These are phyloP conservation scores for Eragrostis nindensis DNA, from an alignment of 176 grass and related monocot genomes.

Conservation along the genomic window DNA sequence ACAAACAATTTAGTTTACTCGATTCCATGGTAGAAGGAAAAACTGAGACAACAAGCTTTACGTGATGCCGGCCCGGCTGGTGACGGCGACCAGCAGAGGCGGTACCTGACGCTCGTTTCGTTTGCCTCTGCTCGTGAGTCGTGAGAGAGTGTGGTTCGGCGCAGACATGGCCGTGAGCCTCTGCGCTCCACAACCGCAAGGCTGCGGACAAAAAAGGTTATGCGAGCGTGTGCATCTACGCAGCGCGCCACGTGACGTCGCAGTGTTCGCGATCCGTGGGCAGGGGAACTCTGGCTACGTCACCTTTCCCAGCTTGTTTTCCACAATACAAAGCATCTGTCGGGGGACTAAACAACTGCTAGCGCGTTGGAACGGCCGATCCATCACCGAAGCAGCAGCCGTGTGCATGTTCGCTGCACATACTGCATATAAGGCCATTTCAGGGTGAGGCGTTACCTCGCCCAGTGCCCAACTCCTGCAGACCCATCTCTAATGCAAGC, in stretches of 20 bases:
- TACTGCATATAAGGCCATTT: not conserved
- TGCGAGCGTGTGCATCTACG: not conserved
- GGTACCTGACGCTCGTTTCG: not conserved
- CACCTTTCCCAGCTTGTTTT: not conserved
- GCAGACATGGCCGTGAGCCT: not conserved
- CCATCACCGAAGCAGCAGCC: not conserved
- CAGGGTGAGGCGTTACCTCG: conserved; percentile 31
- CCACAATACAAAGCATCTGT: conserved; percentile 30
- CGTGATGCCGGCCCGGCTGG: not conserved
- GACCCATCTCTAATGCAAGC: not conserved
- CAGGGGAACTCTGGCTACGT: not conserved
- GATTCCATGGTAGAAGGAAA: too few relatives aligned
- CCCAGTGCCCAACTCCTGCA: not conserved
- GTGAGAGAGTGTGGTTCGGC: not conserved
- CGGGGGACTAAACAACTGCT: not conserved
- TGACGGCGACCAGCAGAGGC: not conserved
- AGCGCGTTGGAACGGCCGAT: not conserved
- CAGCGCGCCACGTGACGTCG: not conserved
- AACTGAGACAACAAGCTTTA: not conserved
- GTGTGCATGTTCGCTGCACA: not conserved
- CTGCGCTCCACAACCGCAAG: not conserved
- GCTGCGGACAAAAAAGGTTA: not conserved
- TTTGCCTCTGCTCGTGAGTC: not conserved
- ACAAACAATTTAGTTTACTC: too few relatives aligned
- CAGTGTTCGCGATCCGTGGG: not conserved